Evolutionary conservation across 1,284 basidiomycete genomes (phyloP).

Genomic region (Cutaneotrichosporon dermatis): DNA sequence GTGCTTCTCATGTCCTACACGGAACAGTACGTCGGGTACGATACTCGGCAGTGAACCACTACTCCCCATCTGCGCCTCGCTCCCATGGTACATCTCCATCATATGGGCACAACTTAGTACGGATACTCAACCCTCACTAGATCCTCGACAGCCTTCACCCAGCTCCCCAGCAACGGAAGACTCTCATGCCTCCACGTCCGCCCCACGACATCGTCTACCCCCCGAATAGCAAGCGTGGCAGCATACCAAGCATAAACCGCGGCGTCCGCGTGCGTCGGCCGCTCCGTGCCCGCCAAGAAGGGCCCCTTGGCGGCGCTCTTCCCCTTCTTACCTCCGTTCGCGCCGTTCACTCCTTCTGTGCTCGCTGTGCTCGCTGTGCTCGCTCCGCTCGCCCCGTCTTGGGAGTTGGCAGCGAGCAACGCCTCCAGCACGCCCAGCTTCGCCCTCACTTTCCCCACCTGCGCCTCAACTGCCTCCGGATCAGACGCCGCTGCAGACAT

Average conservation of each 20-base stretch:
- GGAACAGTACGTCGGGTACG: too few species aligned
- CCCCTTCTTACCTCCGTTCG: not conserved
- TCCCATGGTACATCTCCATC: too few species aligned
- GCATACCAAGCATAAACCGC: slow-evolving; percentile 14
- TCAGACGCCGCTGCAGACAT: not conserved
- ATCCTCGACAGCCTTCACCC: not conserved
- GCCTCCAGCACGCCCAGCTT: slow-evolving; percentile 1
- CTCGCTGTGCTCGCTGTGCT: too few species aligned
- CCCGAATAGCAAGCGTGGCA: not conserved
- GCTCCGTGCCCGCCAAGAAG: slow-evolving; percentile 14
- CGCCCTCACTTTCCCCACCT: not conserved
- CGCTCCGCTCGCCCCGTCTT: too few species aligned
- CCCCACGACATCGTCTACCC: not conserved
- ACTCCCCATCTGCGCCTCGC: too few species aligned
- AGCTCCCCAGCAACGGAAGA: slow-evolving; percentile 4
- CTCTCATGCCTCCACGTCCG: slow-evolving; percentile 10
- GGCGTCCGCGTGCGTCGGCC: slow-evolving; percentile 16
- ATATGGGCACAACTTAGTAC: too few species aligned
- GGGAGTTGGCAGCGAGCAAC: not conserved
- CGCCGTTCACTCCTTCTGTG: too few species aligned
- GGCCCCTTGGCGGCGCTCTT: slow-evolving; percentile 1
- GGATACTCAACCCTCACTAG: not conserved
- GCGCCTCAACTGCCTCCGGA: slow-evolving; percentile 6
- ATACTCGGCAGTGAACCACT: too few species aligned
- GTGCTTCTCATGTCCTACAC: too few species aligned